These are phyloP conservation scores for Ampelomyces quisqualis DNA, from an alignment of 2,329 filamentous ascomycete genomes.

Conservation along the genomic window DNA sequence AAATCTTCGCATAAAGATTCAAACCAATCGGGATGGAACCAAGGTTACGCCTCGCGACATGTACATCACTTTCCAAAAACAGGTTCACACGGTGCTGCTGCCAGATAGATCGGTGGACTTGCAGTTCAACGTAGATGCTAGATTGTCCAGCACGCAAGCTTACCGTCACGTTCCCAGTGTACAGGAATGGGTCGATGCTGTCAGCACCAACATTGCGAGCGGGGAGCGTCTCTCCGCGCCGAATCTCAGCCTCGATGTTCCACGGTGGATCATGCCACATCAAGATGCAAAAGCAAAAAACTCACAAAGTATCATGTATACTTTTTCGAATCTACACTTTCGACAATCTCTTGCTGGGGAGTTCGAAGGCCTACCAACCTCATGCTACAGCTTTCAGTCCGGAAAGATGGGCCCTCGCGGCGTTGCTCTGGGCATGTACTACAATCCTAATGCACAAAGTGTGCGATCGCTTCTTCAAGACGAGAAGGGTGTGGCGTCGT, in stretches of 20 bases:
- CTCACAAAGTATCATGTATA: constrained; percentile 21
- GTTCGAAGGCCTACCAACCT: constrained; percentile 12
- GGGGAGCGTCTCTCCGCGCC: constrained; percentile 34
- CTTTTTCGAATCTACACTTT: constrained; percentile 35
- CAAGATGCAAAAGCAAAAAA: constrained; percentile 10
- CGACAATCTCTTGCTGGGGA: constrained; percentile 24
- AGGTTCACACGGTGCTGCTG: constrained; percentile 32
- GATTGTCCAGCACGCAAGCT: constrained; percentile 14
- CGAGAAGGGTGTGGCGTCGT: constrained; percentile 13
- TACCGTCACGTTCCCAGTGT: constrained; percentile 16
- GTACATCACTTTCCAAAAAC: constrained; percentile 24
- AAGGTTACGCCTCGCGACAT: constrained; percentile 21
- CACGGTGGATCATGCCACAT: constrained; percentile 31
- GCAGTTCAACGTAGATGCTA: constrained; percentile 23
- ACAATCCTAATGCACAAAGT: neutral
- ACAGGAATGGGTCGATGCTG: constrained; percentile 15
- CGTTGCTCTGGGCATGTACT: constrained; percentile 22
- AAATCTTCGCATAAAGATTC: constrained; percentile 25
- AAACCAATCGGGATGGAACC: constrained; percentile 12
- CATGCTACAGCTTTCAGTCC: constrained; percentile 27
- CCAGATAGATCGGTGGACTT: constrained; percentile 34
- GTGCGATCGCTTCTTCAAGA: constrained; percentile 2
- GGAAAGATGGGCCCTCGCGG: constrained; percentile 32
- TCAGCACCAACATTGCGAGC: constrained; percentile 29
- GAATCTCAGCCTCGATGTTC: constrained; percentile 27